Percentiles rank a stretch among this genome's conserved stretches.
Evolutionary conservation across 139 green algal species (phyloP).

Genomic region (Spirogloea muscicola): DNA sequence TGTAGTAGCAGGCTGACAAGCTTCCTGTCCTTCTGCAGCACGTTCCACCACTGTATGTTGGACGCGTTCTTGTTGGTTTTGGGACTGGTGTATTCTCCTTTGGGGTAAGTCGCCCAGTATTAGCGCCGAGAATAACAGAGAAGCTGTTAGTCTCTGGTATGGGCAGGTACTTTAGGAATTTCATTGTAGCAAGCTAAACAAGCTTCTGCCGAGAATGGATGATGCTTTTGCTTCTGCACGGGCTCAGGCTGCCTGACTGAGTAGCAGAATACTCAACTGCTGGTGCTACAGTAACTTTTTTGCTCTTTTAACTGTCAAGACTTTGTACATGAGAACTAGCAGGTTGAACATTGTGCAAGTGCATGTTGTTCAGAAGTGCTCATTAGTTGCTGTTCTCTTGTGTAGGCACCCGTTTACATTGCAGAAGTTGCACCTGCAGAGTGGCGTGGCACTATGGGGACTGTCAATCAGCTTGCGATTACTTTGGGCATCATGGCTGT

Average conservation of each 20-base stretch:
- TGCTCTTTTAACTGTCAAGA: neutral
- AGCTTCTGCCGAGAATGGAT: neutral
- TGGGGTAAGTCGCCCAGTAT: slow-evolving; percentile 1
- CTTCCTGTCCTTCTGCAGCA: slow-evolving; percentile 20
- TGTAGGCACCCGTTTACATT: slow-evolving; percentile 31
- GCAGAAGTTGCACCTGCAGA: slow-evolving; percentile 30
- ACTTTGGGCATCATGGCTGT: slow-evolving; percentile 44
- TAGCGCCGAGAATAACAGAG: neutral
- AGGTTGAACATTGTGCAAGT: neutral
- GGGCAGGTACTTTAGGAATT: neutral
- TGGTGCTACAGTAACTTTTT: neutral
- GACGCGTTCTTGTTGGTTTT: slow-evolving; percentile 18
- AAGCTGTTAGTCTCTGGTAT: neutral
- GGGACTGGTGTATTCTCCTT: slow-evolving; percentile 38
- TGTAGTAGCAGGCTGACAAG: neutral
- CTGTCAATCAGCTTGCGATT: slow-evolving; percentile 51
- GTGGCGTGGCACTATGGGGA: slow-evolving; percentile 25
- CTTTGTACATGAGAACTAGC: neutral
- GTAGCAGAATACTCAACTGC: neutral
- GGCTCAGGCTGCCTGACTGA: neutral
- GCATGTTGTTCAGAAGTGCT: neutral
- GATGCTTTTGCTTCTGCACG: neutral
- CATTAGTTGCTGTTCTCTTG: neutral
- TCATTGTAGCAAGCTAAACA: neutral
- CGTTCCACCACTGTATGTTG: slow-evolving; percentile 2